Conservation (phyloP, 2,329 filamentous ascomycete species). For the Ophiostoma pallidulum region DNA sequence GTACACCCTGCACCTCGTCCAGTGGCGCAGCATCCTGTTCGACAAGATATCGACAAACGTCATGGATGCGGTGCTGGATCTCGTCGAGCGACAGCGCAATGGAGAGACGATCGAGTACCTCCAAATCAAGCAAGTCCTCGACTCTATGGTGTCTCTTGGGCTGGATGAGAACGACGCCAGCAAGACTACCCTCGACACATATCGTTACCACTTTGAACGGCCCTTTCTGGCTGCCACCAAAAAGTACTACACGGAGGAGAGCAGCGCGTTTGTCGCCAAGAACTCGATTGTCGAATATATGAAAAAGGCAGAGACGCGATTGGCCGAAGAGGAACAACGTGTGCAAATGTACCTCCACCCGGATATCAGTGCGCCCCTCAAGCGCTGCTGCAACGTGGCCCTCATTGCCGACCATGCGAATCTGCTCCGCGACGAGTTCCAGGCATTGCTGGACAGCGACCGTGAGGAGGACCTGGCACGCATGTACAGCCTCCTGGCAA, state of each 20-base stretch:
- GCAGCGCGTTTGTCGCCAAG: constrained; percentile 86
- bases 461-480: constrained; percentile 90
- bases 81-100: constrained; percentile 94
- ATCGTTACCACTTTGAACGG: constrained; percentile 82
- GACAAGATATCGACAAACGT: constrained; percentile 73
- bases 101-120: constrained; percentile 96
- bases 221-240: constrained; percentile 83
- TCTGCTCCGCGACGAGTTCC: constrained; percentile 91
- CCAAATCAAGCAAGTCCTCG: constrained; percentile 94
- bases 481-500: constrained; percentile 86
- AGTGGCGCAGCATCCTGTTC: constrained; percentile 92
- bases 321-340: constrained; percentile 89
- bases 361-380: constrained; percentile 77
- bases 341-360: constrained; percentile 85
- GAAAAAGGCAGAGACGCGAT: constrained; percentile 90
- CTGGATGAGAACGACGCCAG: constrained; percentile 87
- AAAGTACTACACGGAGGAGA: constrained; percentile 83
- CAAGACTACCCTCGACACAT: constrained; percentile 92
- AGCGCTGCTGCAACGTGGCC: constrained; percentile 78
- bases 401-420: constrained; percentile 81
- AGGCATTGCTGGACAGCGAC: constrained; percentile 85
- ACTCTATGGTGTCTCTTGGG: constrained; percentile 91
- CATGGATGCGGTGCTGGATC: constrained; percentile 88
- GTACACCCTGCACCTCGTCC: constrained; percentile 90
- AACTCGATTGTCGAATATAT: constrained; percentile 99